Evolutionary conservation across 371 early-diverging fungal genomes (phyloP), one percentile per base, ranked within the genome.

Genomic region (Mucor indicus): DNA sequence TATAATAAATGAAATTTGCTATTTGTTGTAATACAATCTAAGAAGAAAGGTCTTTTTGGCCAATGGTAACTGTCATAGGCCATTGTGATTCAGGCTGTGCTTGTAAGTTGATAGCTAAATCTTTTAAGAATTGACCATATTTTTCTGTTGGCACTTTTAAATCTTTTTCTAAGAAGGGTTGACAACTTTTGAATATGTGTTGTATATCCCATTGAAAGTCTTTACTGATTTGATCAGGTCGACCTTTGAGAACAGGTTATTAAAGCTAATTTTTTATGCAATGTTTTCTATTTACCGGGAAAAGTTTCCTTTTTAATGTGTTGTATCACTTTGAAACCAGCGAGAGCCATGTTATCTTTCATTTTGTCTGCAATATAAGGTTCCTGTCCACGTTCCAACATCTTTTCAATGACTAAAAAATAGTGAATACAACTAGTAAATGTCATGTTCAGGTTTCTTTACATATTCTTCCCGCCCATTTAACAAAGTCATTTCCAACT

Each of bases 301-400:
- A 37, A 52, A 24, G 42, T 25, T 10, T 48, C 37, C 12, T 60
- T 53, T 30, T 51, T 48, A 20, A 47, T 44, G 20, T 35, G 19
- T 5, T 59, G 45, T 9, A 79, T 40, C 0, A 66, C 49, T 12
- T 64, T 40, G 27, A 77, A 62, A 0, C 72, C 68, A 4, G 60
- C 63, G 16, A 69, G 52, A 38, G 56, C 42, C 25, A 77, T 25
- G 7, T 67, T n/a, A 0, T 31, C 31, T 16, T 54, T 64, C 15
- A 80, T 53, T 44, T 76, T 65, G 35, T 48, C 58, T 16, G 66
- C 58, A 15, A 70, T 72, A 42, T 51, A 65, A 33, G 78, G 64
- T 22, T 81, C 80, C 29, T 78, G 71, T n/a, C 72, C 77, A 44
- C 66, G 60, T 38, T 60, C 57, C 9, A 55, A 15, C 51, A 69